Percentiles rank a stretch among this genome's conserved stretches.
Conservation (phyloP, 2,329 filamentous ascomycete genomes). For the Dothistroma pini region DNA sequence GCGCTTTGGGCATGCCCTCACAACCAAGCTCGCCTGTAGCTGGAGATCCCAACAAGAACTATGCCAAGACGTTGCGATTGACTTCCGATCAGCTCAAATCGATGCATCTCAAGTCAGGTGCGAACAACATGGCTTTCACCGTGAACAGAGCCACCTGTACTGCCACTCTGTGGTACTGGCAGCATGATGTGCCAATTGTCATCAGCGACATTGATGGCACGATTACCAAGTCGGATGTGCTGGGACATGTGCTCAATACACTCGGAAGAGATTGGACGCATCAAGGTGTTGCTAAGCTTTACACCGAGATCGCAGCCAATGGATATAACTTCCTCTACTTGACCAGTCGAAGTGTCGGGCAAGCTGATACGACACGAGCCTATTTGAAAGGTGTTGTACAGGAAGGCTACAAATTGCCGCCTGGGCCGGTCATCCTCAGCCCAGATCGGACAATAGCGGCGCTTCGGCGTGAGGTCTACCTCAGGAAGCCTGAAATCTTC, state of each 20-base stretch:
- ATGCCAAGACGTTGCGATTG: conserved; percentile 91
- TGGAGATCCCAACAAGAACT: conserved; percentile 75
- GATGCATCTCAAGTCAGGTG: conserved; percentile 74
- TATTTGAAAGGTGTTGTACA: conserved; percentile 89
- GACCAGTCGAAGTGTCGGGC: conserved; percentile 88
- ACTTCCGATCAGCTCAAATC: conserved; percentile 94
- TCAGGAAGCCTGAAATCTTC: conserved; percentile 96
- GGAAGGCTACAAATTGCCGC: conserved; percentile 79
- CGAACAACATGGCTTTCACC: conserved; percentile 92
- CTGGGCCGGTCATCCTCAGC: conserved; percentile 89
- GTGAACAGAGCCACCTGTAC: conserved; percentile 92
- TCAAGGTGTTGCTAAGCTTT: conserved; percentile 91
- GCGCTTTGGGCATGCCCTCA: conserved; percentile 63
- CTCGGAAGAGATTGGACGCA: conserved; percentile 99
- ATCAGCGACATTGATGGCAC: conserved; percentile 99
- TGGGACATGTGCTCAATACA: conserved; percentile 89
- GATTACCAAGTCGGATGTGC: conserved; percentile 71
- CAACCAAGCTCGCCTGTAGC: conserved; percentile 53
- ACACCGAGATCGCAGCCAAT: conserved; percentile 90
- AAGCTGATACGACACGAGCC: conserved; percentile 82
- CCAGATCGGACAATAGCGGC: conserved; percentile 95
- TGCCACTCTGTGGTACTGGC: conserved; percentile 93
- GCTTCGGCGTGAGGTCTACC: conserved; percentile 83
- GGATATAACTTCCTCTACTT: conserved; percentile 99
- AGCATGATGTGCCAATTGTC: conserved; percentile 84